Percentiles rank a stretch among this genome's conserved stretches.
phyloP scores from a whole-genome alignment of 169 alveolate genomes.

The Pseudocohnilembus persalinus region DNA sequence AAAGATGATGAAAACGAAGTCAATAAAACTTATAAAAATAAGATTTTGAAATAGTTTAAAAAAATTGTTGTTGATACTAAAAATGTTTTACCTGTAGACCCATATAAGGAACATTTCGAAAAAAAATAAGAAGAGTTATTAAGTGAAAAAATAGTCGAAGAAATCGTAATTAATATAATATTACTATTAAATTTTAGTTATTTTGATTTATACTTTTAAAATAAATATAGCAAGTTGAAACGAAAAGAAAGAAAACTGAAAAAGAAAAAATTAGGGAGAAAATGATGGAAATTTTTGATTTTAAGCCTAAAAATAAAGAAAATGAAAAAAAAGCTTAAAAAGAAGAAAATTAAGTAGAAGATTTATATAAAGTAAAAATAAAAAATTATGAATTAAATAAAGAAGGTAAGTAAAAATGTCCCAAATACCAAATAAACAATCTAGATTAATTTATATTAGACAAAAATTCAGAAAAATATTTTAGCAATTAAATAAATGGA shows the following conservation, averaged over 20 bases:
- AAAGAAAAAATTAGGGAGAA: slow-evolving; percentile 13
- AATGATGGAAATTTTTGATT: slow-evolving; percentile 15
- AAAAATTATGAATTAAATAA: slow-evolving; percentile 22
- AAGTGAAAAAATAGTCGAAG: slow-evolving; percentile 1
- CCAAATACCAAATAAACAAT: slow-evolving; percentile 11
- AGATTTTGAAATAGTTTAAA: background rate
- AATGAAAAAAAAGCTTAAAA: background rate
- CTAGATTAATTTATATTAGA: slow-evolving; percentile 31
- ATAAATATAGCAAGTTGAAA: background rate
- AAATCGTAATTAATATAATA: background rate
- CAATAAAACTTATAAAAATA: too few species aligned
- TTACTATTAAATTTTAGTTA: background rate
- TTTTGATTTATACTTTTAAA: too few species aligned
- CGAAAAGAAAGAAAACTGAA: slow-evolving; percentile 16
- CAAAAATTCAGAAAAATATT: background rate
- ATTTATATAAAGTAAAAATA: slow-evolving; percentile 28
- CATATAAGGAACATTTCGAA: slow-evolving; percentile 9
- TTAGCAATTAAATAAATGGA: background rate
- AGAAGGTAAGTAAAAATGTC: slow-evolving; percentile 14
- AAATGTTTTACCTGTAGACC: background rate
- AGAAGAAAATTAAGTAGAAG: slow-evolving; percentile 7
- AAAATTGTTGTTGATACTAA: too few species aligned
- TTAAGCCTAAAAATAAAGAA: slow-evolving; percentile 1
- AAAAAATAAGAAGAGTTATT: slow-evolving; percentile 2
- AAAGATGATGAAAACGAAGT: background rate